Evolutionary conservation across 257 asterid species (phyloP), one percentile per base, ranked within the genome.

Genomic region (Striga asiatica): DNA sequence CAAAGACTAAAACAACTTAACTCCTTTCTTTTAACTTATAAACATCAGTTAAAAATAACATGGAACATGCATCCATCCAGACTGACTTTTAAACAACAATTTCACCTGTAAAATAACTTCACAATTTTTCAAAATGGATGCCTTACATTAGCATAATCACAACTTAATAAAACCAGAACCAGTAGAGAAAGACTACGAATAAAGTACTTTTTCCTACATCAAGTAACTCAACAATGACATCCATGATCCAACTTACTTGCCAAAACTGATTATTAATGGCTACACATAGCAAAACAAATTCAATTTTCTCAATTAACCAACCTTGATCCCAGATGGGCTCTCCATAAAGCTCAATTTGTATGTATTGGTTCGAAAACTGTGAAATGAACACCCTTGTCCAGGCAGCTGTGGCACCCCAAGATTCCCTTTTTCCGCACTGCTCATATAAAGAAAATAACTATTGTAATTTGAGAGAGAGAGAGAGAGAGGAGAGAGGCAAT

Each of bases 381-480:
- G 95, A 67, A 92, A 88, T 2, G 95, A 92, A 69, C 98, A 88
- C 12, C 98, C 94, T 66, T 92, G 95, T 32, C 97, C 95, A 47
- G 47, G 47, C 6, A 39, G 47, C 47, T 39, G 47, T 39, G 47
- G 47, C 47, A 39, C 47, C 47, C 47, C 47, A 2, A 39, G 47
- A 12, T 39, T 39, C 18, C 47, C 47, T 13, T 39, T 39, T 20
- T 39, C 47, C n/a, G 20, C 47, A 39, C 47, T 39, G 20, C 3
- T 27, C 3, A 27, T 2, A 27, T 27, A 2, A 27, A 27, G 3
- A 2, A 27, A 27, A 27, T 27, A 27, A 27, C 7, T 7, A 27
- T 27, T 27, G 31, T 27, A 6, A 27, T 27, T 27, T 27, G 31
- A 27, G 31, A 27, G 31, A 27, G 6, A 27, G 6, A 6, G 31